Base-by-base conservation (phyloP, 768 basidiomycete species). In the Dentipellis fragilis region DNA sequence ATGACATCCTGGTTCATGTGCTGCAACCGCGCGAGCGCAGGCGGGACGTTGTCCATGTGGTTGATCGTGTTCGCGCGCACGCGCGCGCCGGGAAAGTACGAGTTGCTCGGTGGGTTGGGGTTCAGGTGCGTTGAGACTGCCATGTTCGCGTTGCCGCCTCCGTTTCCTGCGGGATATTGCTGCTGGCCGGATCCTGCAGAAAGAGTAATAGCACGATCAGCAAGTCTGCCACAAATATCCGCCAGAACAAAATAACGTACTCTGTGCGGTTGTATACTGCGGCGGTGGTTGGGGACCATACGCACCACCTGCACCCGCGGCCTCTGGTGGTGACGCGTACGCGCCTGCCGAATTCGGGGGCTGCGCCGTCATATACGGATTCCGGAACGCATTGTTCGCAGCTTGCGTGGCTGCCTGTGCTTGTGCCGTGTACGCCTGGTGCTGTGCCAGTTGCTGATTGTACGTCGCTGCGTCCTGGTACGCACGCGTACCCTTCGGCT, bases 391-490 rank as follows among this genome's bases (percentile, higher is more conserved):
- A 54, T 80, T 78, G 62, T 78, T 83, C 0, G 86, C 81, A 21
- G 87, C 84, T 62, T 88, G 85, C 3, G 83, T 77, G 1, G 82
- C 82, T 0, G 80, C 81, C 64, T 90, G 88, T 10, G 85, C 84
- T 67, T 92, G 90, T 3, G 90, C 90, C 5, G 88, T 93, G 65
- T 90, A 93, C 9, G 84, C 85, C 69, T 99, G 95, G 63, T 97
- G 95, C 66, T 94, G 92, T 11, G 85, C 87, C 21, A 95, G 80
- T 64, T 95, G 95, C 58, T 95, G 93, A 61, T 93, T 93, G 73
- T 99, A 99, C 1, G 86, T 74, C 8, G 92, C 91, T 0, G 95
- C 93, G 67, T 97, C 94, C 63, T 87, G 87, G 65, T 87, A 95
- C 6, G 91, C 87, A 49, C 92, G 75, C 19, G 86, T 84, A 10